Evolutionary conservation across 345 rosid genomes (phyloP), one percentile per base, ranked within the genome.

Genomic region (Acer saccharum): DNA sequence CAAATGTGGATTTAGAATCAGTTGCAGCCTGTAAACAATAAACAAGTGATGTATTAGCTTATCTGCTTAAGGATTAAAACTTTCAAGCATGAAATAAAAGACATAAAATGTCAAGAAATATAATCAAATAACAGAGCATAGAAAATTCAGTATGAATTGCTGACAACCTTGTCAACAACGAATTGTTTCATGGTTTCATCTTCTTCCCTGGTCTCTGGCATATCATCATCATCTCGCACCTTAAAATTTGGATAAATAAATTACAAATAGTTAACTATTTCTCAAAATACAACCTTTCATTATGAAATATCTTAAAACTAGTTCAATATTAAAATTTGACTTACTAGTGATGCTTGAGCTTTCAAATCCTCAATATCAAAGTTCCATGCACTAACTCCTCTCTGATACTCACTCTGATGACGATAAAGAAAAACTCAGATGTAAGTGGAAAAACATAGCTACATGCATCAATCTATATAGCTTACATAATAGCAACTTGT

Each of bases 381-480:
- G 78, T 97, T 91, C 99, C 99, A 97, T 75, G 99, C 98, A 84
- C 99, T 97, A 77, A 97, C 99, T 83, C 99, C 99, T 84, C 98
- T 85, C 77, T 97, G 90, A 85, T 94, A 97, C 86, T 97, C 99
- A 74, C 98, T 94, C 99, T 97, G 86, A 76, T 76, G 63, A 79
- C 46, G 78, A 62, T 69, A 76, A 66, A 44, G 67, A 18, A 76
- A 58, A 55, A 23, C 7, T 64, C 39, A 43, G 32, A 29, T 44
- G 58, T 61, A 62, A 74, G 62, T 48, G 25, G 29, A 74, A 50
- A 50, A 74, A 48, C 17, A 64, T 3, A 50, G 48, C 10, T 48
- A 29, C 17, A 18, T 62, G 14, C 13, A 17, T 23, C 54, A 18
- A 64, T 48, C 69, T 4, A 9, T 14, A 17, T 4, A 2, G 69